phyloP scores from a whole-genome alignment of 169 alveolate species.

The Babesia sp. region DNA sequence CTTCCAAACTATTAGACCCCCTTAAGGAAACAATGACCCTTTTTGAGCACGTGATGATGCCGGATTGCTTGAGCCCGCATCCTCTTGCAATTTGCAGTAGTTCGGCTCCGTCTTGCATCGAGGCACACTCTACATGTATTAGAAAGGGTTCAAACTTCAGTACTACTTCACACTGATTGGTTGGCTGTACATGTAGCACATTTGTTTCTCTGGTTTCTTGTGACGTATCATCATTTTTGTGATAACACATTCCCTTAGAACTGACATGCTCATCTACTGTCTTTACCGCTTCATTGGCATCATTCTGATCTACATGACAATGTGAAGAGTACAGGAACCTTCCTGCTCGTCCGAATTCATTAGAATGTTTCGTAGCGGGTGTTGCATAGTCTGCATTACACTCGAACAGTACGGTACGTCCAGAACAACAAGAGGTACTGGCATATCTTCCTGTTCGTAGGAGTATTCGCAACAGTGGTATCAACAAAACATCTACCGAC shows the following conservation, averaged over 20 bases:
- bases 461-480: slow-evolving; percentile 66
- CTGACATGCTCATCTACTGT: slow-evolving; percentile 41
- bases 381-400: slow-evolving; percentile 34
- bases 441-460: slow-evolving; percentile 58
- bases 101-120: slow-evolving; percentile 55
- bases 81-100: slow-evolving; percentile 64
- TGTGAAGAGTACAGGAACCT: slow-evolving; percentile 40
- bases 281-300: not conserved
- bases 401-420: slow-evolving; percentile 68
- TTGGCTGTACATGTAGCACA: too few species aligned
- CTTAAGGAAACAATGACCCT: slow-evolving; percentile 67
- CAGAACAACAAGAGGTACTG: slow-evolving; percentile 78
- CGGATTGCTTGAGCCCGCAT: slow-evolving; percentile 76
- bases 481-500: slow-evolving; percentile 68
- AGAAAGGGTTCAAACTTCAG: slow-evolving; percentile 77
- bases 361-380: slow-evolving; percentile 14
- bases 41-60: slow-evolving; percentile 58
- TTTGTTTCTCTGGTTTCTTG: not conserved
- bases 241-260: slow-evolving; percentile 46
- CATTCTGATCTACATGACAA: slow-evolving; percentile 10
- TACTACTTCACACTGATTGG: slow-evolving; percentile 35
- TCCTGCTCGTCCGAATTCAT: slow-evolving; percentile 40
- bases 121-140: slow-evolving; percentile 71
- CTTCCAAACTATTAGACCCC: slow-evolving; percentile 54
- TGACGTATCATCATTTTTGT: slow-evolving; percentile 9